Evolutionary conservation across 2,329 filamentous ascomycete species (phyloP).

Genomic region (Triangularia setosa): DNA sequence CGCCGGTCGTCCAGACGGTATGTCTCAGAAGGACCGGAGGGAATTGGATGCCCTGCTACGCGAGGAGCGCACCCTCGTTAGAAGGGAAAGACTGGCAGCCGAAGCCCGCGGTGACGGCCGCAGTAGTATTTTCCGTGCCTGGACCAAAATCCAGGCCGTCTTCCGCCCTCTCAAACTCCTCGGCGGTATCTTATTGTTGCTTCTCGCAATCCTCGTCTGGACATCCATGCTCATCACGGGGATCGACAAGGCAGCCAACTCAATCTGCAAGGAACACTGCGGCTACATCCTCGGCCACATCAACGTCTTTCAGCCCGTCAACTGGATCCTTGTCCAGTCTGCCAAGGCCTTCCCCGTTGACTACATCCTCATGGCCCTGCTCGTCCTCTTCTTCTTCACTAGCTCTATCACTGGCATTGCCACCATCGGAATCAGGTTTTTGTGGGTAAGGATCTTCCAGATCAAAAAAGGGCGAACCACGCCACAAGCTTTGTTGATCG

Average conservation of each 20-base stretch:
- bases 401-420: slow-evolving; percentile 84
- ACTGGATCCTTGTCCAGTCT: slow-evolving; percentile 79
- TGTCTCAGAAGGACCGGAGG: slow-evolving; percentile 80
- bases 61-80: slow-evolving; percentile 87
- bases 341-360: slow-evolving; percentile 86
- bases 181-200: slow-evolving; percentile 72
- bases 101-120: slow-evolving; percentile 77
- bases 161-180: slow-evolving; percentile 87
- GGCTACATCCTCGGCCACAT: slow-evolving; percentile 86
- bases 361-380: slow-evolving; percentile 80
- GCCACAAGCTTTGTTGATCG: slow-evolving; percentile 85
- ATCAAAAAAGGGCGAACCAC: slow-evolving; percentile 85
- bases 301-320: slow-evolving; percentile 92
- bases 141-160: slow-evolving; percentile 76
- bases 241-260: slow-evolving; percentile 96
- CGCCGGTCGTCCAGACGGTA: slow-evolving; percentile 66
- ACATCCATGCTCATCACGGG: slow-evolving; percentile 91
- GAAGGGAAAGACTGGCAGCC: slow-evolving; percentile 80
- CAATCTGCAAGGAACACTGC: slow-evolving; percentile 82
- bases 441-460: slow-evolving; percentile 91
- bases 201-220: slow-evolving; percentile 73
- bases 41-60: slow-evolving; percentile 83
- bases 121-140: slow-evolving; percentile 67
- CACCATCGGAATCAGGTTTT: slow-evolving; percentile 85
- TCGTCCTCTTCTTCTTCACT: slow-evolving; percentile 84